Evolutionary conservation across 768 basidiomycete species (phyloP), one percentile per base, ranked within the genome.

Genomic region (Mycena indigotica): DNA sequence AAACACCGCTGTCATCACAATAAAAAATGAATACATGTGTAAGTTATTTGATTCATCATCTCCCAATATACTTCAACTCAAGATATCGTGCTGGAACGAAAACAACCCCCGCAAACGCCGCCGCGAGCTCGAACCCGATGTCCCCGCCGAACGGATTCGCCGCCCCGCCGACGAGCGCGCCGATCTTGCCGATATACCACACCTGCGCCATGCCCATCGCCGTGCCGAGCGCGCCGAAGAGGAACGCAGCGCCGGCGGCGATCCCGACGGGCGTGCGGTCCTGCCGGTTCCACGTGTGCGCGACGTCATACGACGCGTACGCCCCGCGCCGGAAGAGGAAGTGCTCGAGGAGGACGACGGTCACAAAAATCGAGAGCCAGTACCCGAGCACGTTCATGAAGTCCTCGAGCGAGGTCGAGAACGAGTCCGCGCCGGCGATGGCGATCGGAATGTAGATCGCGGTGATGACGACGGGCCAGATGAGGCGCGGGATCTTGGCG

Each of bases 341-440:
- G 70, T 83, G 80, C 68, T 82, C 81, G 61, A 77, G 73, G 19
- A 79, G 65, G 30, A 82, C 71, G 62, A 82, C 75, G 35, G 70
- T 69, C 58, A 71, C 69, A 73, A 77, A 82, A 66, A 81, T 80
- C 17, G 77, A 73, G 48, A 81, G 76, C 82, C 81, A 83, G 72
- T 83, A 82, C 30, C 77, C 76, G 55, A 86, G 79, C 28, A 86
- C 69, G 41, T 81, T 81, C 50, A 86, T 63, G 15, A 63, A 63
- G 55, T 63, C 26, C 48, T 63, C 57, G 46, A 63, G 76, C 1
- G 83, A 68, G 6, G 62, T 54, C 56, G 82, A 80, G 67, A 86
- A 85, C 46, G 59, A 76, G 63, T 80, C 77, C 57, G 78, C 77
- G 32, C 80, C 81, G 48, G 76, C 77, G 64, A 80, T 76, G 60